Conservation (phyloP, 1,284 basidiomycete species). For the Irpex rosettiformis region DNA sequence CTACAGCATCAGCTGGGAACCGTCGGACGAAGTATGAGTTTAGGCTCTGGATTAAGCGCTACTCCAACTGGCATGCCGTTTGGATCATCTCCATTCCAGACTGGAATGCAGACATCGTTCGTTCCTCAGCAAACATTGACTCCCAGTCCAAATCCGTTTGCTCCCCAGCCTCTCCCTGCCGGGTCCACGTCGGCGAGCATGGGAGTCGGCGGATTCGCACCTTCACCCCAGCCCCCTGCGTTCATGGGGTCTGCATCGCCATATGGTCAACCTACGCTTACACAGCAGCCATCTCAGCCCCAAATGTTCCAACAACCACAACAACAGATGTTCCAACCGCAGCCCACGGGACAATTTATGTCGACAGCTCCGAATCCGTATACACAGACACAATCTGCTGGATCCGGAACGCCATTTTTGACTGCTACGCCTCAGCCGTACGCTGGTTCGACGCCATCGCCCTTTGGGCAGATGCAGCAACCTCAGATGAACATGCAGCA, state of each 20-base stretch:
- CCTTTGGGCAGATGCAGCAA: slow-evolving; percentile 20
- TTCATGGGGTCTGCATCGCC: slow-evolving; percentile 1
- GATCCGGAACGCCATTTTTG: slow-evolving; percentile 6
- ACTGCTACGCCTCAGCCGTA: slow-evolving; percentile 4
- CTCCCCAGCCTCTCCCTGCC: slow-evolving; percentile 14
- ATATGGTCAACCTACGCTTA: slow-evolving; percentile 8
- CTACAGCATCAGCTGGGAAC: slow-evolving; percentile 19
- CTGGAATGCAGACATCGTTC: slow-evolving; percentile 5
- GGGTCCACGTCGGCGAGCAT: background rate
- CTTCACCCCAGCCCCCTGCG: background rate
- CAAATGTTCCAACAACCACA: slow-evolving; percentile 8
- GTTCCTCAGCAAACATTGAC: slow-evolving; percentile 10
- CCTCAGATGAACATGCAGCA: slow-evolving; percentile 14
- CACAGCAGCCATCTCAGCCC: slow-evolving; percentile 15
- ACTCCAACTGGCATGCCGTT: background rate
- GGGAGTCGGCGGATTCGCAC: background rate
- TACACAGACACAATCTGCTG: slow-evolving; percentile 11
- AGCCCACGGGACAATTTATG: slow-evolving; percentile 2
- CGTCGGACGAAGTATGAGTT: slow-evolving; percentile 24
- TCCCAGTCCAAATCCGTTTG: slow-evolving; percentile 24
- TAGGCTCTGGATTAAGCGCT: slow-evolving; percentile 20
- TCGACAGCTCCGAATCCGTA: slow-evolving; percentile 7
- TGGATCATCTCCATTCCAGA: slow-evolving; percentile 2
- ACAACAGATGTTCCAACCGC: slow-evolving; percentile 8
- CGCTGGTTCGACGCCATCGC: slow-evolving; percentile 16